phyloP scores from a whole-genome alignment of 164 flowering plant species.

The Akebia trifoliata region DNA sequence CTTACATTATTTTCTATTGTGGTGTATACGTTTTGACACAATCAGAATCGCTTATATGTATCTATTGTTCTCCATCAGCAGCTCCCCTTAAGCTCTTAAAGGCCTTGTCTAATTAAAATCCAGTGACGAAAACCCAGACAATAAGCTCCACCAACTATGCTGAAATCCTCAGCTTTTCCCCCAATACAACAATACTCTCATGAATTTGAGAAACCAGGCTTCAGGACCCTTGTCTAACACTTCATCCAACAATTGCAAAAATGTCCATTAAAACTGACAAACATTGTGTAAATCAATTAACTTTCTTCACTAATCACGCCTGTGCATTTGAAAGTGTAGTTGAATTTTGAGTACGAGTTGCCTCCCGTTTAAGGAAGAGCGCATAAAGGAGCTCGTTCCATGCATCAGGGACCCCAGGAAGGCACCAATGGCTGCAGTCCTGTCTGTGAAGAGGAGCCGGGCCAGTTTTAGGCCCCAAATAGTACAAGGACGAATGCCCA shows the following conservation, averaged over 20 bases:
- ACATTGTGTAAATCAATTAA: background rate
- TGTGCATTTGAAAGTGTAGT: slow-evolving; percentile 13
- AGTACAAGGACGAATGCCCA: slow-evolving; percentile 81
- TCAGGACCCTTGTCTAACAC: too few relatives aligned
- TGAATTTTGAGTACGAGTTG: slow-evolving; percentile 20
- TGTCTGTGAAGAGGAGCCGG: slow-evolving; percentile 70
- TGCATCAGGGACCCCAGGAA: slow-evolving; percentile 90
- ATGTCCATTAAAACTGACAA: background rate
- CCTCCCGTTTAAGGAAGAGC: slow-evolving; percentile 38
- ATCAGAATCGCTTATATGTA: background rate
- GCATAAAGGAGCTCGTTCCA: slow-evolving; percentile 91
- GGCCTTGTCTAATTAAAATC: background rate
- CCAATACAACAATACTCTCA: background rate
- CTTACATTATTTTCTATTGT: background rate
- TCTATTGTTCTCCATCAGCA: background rate
- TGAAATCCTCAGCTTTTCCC: background rate
- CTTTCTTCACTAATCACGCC: slow-evolving; percentile 5
- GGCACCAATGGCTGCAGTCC: slow-evolving; percentile 98
- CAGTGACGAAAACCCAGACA: too few relatives aligned
- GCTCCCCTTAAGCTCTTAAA: background rate
- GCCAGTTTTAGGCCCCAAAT: slow-evolving; percentile 35
- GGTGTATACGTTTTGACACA: background rate
- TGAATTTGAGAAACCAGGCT: background rate
- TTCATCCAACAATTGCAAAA: too few relatives aligned
- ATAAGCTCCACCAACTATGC: background rate